Evolutionary conservation across 257 asterid genomes (phyloP).

Genomic region (Asclepias syriaca): DNA sequence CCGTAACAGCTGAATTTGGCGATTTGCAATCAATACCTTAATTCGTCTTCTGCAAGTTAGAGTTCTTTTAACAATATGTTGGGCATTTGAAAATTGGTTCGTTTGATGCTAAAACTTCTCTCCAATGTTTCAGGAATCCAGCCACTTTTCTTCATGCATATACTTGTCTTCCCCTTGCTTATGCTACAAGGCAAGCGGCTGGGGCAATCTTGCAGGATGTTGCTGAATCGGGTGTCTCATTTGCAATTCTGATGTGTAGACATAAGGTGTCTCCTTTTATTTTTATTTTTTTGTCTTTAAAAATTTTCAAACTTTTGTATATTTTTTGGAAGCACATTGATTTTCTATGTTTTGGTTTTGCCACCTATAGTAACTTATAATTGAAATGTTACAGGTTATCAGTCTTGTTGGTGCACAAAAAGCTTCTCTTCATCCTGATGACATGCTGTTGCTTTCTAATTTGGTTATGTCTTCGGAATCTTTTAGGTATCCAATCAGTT

Average conservation of each 20-base stretch:
- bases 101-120: neutral
- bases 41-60: neutral
- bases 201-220: conserved; percentile 90
- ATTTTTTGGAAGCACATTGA: neutral
- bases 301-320: conserved; percentile 1
- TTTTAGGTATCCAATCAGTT: conserved; percentile 49
- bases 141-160: conserved; percentile 95
- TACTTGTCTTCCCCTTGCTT: conserved; percentile 85
- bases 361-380: neutral
- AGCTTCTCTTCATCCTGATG: conserved; percentile 95
- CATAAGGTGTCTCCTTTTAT: conserved; percentile 59
- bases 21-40: neutral
- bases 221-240: conserved; percentile 83
- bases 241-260: conserved; percentile 91
- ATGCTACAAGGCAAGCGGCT: conserved; percentile 90
- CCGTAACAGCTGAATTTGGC: neutral
- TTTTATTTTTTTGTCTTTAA: neutral
- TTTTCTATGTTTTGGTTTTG: neutral
- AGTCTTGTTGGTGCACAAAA: conserved; percentile 94
- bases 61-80: neutral
- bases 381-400: conserved; percentile 61
- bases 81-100: neutral
- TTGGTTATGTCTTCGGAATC: conserved; percentile 92
- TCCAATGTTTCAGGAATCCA: conserved; percentile 64
- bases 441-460: conserved; percentile 81